Conservation (phyloP, 108 stramenopile genomes). For the Licmophora abbreviata region DNA sequence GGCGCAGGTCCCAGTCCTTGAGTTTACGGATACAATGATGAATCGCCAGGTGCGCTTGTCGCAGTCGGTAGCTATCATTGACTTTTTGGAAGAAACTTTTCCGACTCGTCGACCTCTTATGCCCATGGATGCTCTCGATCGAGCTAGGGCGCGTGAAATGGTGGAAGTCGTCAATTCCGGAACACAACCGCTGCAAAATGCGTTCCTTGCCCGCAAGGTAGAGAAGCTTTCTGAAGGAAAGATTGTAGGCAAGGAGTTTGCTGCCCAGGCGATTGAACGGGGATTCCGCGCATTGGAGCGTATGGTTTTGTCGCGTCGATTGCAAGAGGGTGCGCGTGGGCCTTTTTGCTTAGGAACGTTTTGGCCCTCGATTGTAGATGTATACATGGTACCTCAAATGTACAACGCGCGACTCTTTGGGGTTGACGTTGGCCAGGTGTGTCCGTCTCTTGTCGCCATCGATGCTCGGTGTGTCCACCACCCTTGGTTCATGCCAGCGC, state of each 20-base stretch:
- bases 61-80: constrained; percentile 73
- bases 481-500: constrained; percentile 44
- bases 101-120: constrained; percentile 22
- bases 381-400: constrained; percentile 58
- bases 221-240: constrained; percentile 21
- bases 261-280: constrained; percentile 23
- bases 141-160: constrained; percentile 45
- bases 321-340: constrained; percentile 15
- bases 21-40: constrained; percentile 31
- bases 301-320: constrained; percentile 19
- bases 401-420: constrained; percentile 51
- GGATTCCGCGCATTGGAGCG: constrained; percentile 47
- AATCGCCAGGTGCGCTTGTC: constrained; percentile 14
- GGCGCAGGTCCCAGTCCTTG: constrained; percentile 58
- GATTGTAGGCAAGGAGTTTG: constrained; percentile 32
- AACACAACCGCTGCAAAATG: constrained; percentile 70
- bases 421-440: constrained; percentile 43
- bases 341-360: constrained; percentile 58
- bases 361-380: constrained; percentile 69
- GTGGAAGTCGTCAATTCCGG: constrained; percentile 62
- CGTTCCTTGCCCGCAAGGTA: constrained; percentile 16
- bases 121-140: constrained; percentile 32
- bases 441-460: constrained; percentile 41
- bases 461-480: constrained; percentile 40
- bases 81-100: constrained; percentile 58